Conservation (phyloP, 805 yeast species). For the Myxozyma udenii region DNA sequence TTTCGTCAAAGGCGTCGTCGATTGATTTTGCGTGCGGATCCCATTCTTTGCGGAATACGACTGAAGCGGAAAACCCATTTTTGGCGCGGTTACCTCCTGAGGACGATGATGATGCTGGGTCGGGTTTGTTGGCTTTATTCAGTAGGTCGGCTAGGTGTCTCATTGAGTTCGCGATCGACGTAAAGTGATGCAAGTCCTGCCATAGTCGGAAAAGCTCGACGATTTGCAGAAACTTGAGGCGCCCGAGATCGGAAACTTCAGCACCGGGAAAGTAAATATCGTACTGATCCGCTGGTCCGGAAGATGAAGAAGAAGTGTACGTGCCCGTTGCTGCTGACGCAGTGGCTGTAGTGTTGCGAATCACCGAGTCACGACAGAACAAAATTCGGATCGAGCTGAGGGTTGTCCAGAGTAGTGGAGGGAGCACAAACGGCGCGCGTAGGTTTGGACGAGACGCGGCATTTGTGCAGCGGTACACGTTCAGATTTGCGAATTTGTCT, state of each 20-base stretch:
- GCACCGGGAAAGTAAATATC: neutral
- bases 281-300: neutral
- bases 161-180: neutral
- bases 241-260: neutral
- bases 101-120: neutral
- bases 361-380: constrained; percentile 3
- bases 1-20: constrained; percentile 8
- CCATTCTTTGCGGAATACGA: constrained; percentile 2
- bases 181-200: neutral
- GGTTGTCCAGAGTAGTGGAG: constrained; percentile 11
- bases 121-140: neutral
- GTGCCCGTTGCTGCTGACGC: neutral
- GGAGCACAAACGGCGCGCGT: constrained; percentile 7
- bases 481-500: constrained; percentile 1
- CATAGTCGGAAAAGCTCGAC: neutral
- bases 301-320: neutral
- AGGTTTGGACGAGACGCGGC: constrained; percentile 3
- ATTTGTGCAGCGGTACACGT: constrained; percentile 11
- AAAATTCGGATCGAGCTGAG: constrained; percentile 7
- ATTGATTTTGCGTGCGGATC: constrained; percentile 14
- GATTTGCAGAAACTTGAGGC: neutral
- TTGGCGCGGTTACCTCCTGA: neutral
- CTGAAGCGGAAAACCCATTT: constrained; percentile 1
- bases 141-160: constrained; percentile 3
- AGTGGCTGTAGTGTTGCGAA: constrained; percentile 1